These are phyloP conservation scores for Endocalyx cinctus DNA, from an alignment of 2,329 filamentous ascomycete species.

Conservation along the genomic window DNA sequence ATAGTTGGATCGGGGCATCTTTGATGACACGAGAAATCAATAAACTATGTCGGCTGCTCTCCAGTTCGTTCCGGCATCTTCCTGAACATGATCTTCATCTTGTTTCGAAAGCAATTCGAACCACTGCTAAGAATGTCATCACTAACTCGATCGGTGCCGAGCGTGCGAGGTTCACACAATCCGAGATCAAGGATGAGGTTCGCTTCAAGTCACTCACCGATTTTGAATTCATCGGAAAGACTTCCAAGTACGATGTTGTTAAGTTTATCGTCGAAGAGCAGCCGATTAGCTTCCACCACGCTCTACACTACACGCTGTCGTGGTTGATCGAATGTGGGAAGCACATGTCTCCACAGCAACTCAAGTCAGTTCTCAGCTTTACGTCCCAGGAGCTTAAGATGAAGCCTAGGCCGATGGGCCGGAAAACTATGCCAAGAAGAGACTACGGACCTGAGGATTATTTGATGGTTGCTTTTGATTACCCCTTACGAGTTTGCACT, in stretches of 20 bases:
- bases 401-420: slow-evolving; percentile 58
- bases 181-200: slow-evolving; percentile 83
- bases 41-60: slow-evolving; percentile 80
- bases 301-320: slow-evolving; percentile 90
- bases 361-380: slow-evolving; percentile 68
- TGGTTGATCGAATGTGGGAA: slow-evolving; percentile 93
- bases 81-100: slow-evolving; percentile 59
- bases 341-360: slow-evolving; percentile 61
- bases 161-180: slow-evolving; percentile 74
- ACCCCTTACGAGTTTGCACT: slow-evolving; percentile 84
- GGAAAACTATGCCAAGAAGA: slow-evolving; percentile 50
- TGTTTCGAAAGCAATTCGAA: slow-evolving; percentile 67
- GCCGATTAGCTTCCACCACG: slow-evolving; percentile 95
- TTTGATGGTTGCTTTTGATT: slow-evolving; percentile 85
- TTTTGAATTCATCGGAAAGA: slow-evolving; percentile 71
- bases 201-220: slow-evolving; percentile 73
- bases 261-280: slow-evolving; percentile 86
- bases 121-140: slow-evolving; percentile 78
- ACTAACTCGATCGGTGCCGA: slow-evolving; percentile 88
- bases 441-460: slow-evolving; percentile 68
- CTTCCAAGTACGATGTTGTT: slow-evolving; percentile 63
- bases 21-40: slow-evolving; percentile 95
- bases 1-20: slow-evolving; percentile 95
- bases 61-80: slow-evolving; percentile 75
- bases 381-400: slow-evolving; percentile 65